Percentiles rank a stretch among this genome's conserved stretches.
These are phyloP conservation scores for Colletotrichum viniferum DNA, from an alignment of 2,329 filamentous ascomycete species.

Conservation along the genomic window DNA sequence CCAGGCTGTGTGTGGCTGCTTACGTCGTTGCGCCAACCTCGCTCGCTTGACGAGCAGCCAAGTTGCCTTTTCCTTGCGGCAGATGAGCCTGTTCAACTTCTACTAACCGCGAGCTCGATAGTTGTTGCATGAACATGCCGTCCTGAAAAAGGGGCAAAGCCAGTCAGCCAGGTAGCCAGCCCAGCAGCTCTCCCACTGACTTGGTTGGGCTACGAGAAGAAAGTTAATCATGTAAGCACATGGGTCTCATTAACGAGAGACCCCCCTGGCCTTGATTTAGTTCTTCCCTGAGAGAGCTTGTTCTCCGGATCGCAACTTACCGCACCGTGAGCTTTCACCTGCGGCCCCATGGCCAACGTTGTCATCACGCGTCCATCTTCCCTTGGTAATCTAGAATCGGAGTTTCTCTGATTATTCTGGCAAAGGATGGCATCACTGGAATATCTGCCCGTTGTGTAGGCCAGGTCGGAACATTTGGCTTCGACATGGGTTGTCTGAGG, in stretches of 20 bases:
- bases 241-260: accelerated
- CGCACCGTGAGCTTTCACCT: background rate
- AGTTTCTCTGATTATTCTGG: no score
- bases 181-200: no score
- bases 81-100: background rate
- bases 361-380: background rate
- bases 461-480: background rate
- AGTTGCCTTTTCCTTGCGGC: accelerated
- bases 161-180: no score
- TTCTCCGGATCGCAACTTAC: background rate
- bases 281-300: background rate
- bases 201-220: background rate
- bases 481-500: background rate
- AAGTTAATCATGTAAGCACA: background rate
- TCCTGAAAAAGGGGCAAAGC: no score
- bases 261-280: accelerated
- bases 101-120: no score
- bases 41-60: accelerated
- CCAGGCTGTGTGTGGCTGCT: background rate
- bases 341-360: background rate
- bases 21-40: background rate
- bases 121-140: no score
- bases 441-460: no score
- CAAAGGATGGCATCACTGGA: no score
- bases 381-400: accelerated